Conservation (phyloP, 306 rosid species). For the Bauhinia variegata region DNA sequence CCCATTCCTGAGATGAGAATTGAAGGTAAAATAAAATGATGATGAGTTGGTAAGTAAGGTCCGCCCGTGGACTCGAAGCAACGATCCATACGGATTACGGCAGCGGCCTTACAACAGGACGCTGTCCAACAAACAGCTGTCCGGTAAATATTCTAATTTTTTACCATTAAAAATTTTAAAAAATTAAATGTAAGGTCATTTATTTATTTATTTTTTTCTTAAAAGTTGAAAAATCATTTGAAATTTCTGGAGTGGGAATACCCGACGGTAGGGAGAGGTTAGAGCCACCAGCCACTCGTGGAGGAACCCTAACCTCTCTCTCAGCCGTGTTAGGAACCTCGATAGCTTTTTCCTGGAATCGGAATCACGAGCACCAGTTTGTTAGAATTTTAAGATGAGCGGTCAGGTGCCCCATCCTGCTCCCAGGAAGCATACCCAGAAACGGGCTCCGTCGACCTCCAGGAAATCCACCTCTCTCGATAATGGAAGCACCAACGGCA, state of each 20-base stretch:
- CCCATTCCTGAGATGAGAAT: too few relatives aligned
- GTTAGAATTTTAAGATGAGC: constrained; percentile 51
- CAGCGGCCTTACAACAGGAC: too few relatives aligned
- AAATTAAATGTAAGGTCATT: not conserved
- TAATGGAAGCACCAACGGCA: constrained; percentile 53
- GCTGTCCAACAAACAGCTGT: too few relatives aligned
- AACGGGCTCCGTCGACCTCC: constrained; percentile 55
- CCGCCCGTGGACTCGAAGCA: too few relatives aligned
- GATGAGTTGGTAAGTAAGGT: too few relatives aligned
- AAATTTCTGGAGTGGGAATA: not conserved
- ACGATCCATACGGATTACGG: too few relatives aligned
- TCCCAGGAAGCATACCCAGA: constrained; percentile 56
- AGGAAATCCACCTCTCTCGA: constrained; percentile 50
- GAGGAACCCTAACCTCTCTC: constrained; percentile 26
- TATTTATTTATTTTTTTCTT: not conserved
- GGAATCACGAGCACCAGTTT: not conserved
- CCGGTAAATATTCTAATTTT: too few relatives aligned
- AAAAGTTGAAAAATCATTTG: constrained; percentile 19
- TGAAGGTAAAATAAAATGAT: too few relatives aligned
- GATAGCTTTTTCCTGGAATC: not conserved
- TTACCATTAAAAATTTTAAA: too few relatives aligned
- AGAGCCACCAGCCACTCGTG: not conserved
- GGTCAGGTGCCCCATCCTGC: constrained; percentile 50
- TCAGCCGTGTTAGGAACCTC: not conserved
- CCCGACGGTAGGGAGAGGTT: constrained; percentile 3